Conservation (phyloP, 2,329 filamentous ascomycete genomes). For the Sarocladium brachiariae region DNA sequence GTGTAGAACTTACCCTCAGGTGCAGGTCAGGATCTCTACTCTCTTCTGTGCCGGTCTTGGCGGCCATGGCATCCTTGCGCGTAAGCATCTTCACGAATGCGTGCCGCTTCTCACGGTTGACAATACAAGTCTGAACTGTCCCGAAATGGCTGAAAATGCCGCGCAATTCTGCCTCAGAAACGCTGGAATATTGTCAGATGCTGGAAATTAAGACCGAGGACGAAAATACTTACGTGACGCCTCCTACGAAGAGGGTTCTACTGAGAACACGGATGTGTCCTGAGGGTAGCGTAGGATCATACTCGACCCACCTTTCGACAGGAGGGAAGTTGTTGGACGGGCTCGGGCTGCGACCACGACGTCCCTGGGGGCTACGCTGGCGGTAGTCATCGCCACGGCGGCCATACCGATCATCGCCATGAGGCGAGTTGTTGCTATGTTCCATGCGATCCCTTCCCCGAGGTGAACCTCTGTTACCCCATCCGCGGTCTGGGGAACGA, state of each 20-base stretch:
- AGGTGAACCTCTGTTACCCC: constrained; percentile 49
- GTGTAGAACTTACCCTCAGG: constrained; percentile 52
- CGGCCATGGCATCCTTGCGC: constrained; percentile 73
- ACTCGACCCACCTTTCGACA: constrained; percentile 66
- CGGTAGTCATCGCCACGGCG: constrained; percentile 66
- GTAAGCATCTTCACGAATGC: constrained; percentile 99
- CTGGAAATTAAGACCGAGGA: neutral
- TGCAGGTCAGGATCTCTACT: constrained; percentile 65
- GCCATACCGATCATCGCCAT: constrained; percentile 44
- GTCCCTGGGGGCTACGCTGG: constrained; percentile 74
- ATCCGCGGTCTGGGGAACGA: constrained; percentile 69
- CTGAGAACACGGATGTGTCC: constrained; percentile 89
- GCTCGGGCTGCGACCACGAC: constrained; percentile 58
- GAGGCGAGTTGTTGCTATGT: constrained; percentile 64
- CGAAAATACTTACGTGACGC: constrained; percentile 65
- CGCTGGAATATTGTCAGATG: constrained; percentile 31
- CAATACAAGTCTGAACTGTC: constrained; percentile 91
- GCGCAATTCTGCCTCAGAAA: constrained; percentile 70
- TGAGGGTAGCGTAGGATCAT: constrained; percentile 65
- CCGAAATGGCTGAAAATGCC: constrained; percentile 76
- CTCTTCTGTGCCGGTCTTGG: constrained; percentile 83
- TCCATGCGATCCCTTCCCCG: constrained; percentile 59
- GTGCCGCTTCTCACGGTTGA: constrained; percentile 96
- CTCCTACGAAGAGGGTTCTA: constrained; percentile 92
- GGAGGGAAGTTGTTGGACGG: constrained; percentile 34